Base-by-base conservation (phyloP, 2,329 filamentous ascomycete genomes). In the Talaromyces amestolkiae region DNA sequence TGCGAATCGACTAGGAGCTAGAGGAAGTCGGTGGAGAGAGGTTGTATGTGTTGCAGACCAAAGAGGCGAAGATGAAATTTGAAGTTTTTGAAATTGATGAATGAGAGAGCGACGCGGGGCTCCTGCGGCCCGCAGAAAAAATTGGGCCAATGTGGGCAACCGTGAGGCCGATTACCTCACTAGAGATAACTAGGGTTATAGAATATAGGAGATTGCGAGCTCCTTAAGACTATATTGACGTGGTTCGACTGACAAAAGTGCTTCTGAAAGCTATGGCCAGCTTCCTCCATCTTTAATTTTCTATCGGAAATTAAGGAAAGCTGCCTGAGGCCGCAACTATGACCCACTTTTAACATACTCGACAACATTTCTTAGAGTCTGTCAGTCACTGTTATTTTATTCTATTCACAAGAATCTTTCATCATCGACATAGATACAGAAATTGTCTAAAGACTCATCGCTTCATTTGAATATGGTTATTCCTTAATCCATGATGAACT, bases 61-160 rank as follows among this genome's bases (percentile, higher is more conserved):
- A 66, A 53, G 59, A 45, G 35, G 53, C 33, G 62, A 41, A 15
- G 27, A 41, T 27, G 31, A 22, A 39, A 62, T 62, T 45, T 58
- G 58, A 62, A 47, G 56, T 59, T 59, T 59, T 59, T 59, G 56
- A 45, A 58, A 49, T 45, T 59, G 61, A 47, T 47, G 64, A 63
- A 51, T 45, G 51, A 58, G 58, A 58, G 37, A 59, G 41, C 27
- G 56, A 45, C 64, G 64, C 64, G 64, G 64, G 64, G 64, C 53
- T 64, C 3, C 35, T 49, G 53, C 65, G 45, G 67, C 67, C 69
- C 68, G 53, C 64, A 37, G 68, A 68, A 70, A 65, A 45, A 63
- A 45, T 63, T 35, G 61, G 59, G 65, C 68, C 69, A 69, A 61
- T 41, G 62, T 68, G 66, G 60, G 66, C 58, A 45, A 61, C 41